Evolutionary conservation across 352 stramenopile genomes (phyloP), one percentile per base, ranked within the genome.

Genomic region (Phytophthora pseudosyringae): DNA sequence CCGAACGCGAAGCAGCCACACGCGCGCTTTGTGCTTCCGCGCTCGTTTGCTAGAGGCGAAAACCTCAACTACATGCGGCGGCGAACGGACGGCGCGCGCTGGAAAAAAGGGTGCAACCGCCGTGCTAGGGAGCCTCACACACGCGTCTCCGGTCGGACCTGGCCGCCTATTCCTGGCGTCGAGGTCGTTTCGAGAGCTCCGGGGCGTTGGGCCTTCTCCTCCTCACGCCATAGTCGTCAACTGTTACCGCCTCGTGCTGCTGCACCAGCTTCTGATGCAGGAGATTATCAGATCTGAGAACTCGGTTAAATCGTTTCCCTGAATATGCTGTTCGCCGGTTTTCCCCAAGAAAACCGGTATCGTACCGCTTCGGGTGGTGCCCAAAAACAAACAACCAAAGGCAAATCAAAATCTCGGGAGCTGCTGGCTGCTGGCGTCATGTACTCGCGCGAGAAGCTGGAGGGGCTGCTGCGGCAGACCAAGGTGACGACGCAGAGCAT

Each of bases 401-500:
- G 10, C 18, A 21, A 41, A 18, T 44, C 21, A 32, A 18, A 16
- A 48, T 21, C 18, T 33, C 21, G 16, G 16, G 13, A 43, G 36
- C 36, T 43, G 36, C 18, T 43, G 13, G 26, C 21, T 21, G 26
- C 41, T 10, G n/a, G 13, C 18, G 36, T 31, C 40, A 69, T 76
- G 73, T 89, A 81, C 73, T 78, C 75, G 7, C 53, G 46, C 8
- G 83, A 90, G 68, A 86, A 89, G 64, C 73, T 94, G 9, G 80
- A 88, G 75, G 50, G 64, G 71, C 71, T 91, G 52, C 77, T 94
- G 41, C 78, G 73, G 35, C 67, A 81, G 40, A 81, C 80, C 51
- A 92, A 94, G 57, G 78, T 89, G 58, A 90, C 86, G 66, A 88
- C 89, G 51, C 82, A 91, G 65, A 93, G 83, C 69, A 95, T 95